These are phyloP conservation scores for Wickerhamiella azyma DNA, from an alignment of 805 yeast genomes.

Conservation along the genomic window DNA sequence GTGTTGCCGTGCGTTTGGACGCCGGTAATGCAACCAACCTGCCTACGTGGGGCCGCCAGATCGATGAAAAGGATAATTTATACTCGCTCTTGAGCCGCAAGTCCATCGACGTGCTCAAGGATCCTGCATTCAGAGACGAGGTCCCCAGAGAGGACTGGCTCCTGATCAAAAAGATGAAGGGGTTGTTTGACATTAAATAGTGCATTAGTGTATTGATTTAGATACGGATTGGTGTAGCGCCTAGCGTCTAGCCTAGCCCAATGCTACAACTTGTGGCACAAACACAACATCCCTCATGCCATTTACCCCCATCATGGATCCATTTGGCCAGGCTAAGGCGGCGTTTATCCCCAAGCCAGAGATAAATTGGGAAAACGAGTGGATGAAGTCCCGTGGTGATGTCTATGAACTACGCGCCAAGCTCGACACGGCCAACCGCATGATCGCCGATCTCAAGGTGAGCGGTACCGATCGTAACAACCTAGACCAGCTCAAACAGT, in stretches of 20 bases:
- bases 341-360: not conserved
- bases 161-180: conserved; percentile 74
- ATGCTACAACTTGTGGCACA: not conserved
- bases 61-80: conserved; percentile 79
- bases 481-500: too few relatives aligned
- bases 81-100: conserved; percentile 84
- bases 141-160: conserved; percentile 96
- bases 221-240: too few relatives aligned
- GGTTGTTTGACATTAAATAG: conserved; percentile 69
- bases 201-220: not conserved
- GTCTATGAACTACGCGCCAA: not conserved
- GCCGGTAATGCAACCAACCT: conserved; percentile 73
- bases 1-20: conserved; percentile 97
- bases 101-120: conserved; percentile 94
- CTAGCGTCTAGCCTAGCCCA: too few relatives aligned
- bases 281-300: too few relatives aligned
- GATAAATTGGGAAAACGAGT: not conserved
- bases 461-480: not conserved
- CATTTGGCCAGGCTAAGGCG: not conserved
- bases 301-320: too few relatives aligned
- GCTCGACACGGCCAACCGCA: not conserved
- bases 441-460: not conserved
- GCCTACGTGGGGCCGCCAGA: conserved; percentile 99
- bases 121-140: conserved; percentile 90
- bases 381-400: not conserved